Base-by-base conservation (phyloP, 2,329 filamentous ascomycete species). In the Emmonsia crescens region DNA sequence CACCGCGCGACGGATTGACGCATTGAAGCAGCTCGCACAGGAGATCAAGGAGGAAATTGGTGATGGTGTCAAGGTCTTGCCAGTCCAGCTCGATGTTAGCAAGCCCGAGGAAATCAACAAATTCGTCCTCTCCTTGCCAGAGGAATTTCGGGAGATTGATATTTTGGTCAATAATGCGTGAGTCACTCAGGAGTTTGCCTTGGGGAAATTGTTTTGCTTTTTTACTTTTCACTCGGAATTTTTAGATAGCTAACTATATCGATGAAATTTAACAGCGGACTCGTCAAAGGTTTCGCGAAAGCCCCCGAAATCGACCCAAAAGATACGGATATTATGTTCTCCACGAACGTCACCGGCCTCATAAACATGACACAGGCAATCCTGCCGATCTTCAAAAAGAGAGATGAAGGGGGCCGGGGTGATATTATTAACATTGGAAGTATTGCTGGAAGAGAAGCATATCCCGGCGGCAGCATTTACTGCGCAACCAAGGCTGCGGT, bases 301-400 rank as follows among this genome's bases (percentile, higher is more conserved):
- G 91, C 91, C 0, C 92, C 92, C 21, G 83, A 89, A 48, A 96
- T 99, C 72, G 82, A 81, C 19, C 82, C 89, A 69, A 86, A 87
- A 62, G 93, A 99, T 77, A 88, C 96, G 69, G 82, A 88, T 69
- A 71, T 86, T 73, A 96, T 97, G 91, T 90, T 96, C 72, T 78
- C 83, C 55, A 97, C 94, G 62, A 99, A 99, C 74, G 92, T 97
- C 59, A 94, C 89, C 1, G 94, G 94, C 33, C 81, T 99, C 40
- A 94, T 99, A 79, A 89, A 93, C 80, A 90, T 97, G 88, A 97
- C 94, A 0, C 94, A 99, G 80, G 89, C 89, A 54, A 81, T 96
- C 63, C 77, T 97, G 21, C 85, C 89, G 59, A 86, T 91, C 72
- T 95, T 92, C 81, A 88, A 91, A 75, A 80, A 83, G 68, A 71